Evolutionary conservation across 163 green algal species (phyloP), one percentile per base, ranked within the genome.

Genomic region (Scenedesmus sp.): DNA sequence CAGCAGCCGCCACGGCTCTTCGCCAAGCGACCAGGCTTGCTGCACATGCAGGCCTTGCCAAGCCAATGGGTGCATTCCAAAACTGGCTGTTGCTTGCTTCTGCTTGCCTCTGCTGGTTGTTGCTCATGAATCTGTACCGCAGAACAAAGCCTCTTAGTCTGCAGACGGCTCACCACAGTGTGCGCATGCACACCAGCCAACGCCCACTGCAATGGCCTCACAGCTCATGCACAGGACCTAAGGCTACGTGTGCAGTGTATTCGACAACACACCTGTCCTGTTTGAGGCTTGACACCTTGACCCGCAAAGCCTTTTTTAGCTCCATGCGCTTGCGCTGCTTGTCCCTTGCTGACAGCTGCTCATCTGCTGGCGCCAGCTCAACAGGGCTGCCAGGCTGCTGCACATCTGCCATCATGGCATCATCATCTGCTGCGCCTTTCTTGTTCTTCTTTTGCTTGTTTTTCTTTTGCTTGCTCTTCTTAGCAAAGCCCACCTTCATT

Each of bases 311-410:
- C 30, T 83, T 83, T 49, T 85, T 90, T 10, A 90, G 85, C 72
- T 90, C 85, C 85, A 90, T 83, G 16, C 46, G 65, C 44, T 89
- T 53, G 26, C 68, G 65, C 51, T 89, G 85, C 68, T 88, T 88
- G 6, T 88, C 83, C 24, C 81, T 88, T 80, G 83, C 83, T 53
- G 82, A 78, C 20, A 59, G 35, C 24, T 65, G 35, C 40, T 81
- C 56, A 44, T 43, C 35, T 30, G 56, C 68, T 43, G 37, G 18
- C 10, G 22, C 59, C 42, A 51, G n/a, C 15, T 49, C 20, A 24
- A 81, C 22, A 40, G 83, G 83, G 24, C 56, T 88, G 24, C 56
- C 83, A 53, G 81, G n/a, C 26, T 33, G 56, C 26, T 46, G 35
- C 51, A 49, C 83, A 61, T 88, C 83, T 73, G 30, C 53, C 83